Base-by-base conservation (phyloP, 495 filamentous ascomycete species). In the Penicillium bovifimosum region DNA sequence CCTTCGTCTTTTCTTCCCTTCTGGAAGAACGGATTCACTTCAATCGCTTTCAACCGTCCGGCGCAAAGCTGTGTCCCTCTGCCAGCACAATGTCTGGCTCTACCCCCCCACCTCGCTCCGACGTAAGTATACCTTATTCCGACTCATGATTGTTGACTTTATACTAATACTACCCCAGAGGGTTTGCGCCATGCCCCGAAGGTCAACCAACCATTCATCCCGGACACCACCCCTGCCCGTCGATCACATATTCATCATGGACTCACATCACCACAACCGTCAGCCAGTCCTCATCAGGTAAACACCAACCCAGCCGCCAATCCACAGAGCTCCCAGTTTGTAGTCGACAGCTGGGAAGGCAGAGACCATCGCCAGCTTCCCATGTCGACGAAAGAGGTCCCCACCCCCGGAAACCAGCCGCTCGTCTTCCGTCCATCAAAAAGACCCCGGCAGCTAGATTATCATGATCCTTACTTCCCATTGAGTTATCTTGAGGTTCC, bases 121-220 rank as follows among this genome's bases (percentile, higher is more conserved):
- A 47, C 63, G 63, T 66, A 64, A 49, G 63, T 20, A 10, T 13
- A 13, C 35, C 27, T 39, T 41, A 7, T 33, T 41, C 17, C 10
- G n/a, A 3, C 9, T 0, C 18, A 29, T 2, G 14, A 2, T 3
- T 11, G 32, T 34, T 11, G 6, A 10, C 20, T 9, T n/a, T 13
- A 35, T 56, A 38, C 57, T 72, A 41, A 65, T 53, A 44, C 7
- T 9, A 26, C 40, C n/a, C 16, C 54, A 76, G 74, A 76, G 65
- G 74, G 74, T 41, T 49, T 76, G 54, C 74, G 74, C 54, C 71
- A 74, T 58, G 72, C 72, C 9, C 74, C 74, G 4, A 76, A 72
- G 52, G 58, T 64, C 27, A 73, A 76, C 46, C 72, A 76, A 50
- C 72, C 72, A n/a, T 74, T 76, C 45, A 69, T 74, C 43, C 74